Percentiles rank a stretch among this genome's conserved stretches.
Evolutionary conservation across 805 yeast species (phyloP).

Genomic region (Zygosaccharomyces siamensis): DNA sequence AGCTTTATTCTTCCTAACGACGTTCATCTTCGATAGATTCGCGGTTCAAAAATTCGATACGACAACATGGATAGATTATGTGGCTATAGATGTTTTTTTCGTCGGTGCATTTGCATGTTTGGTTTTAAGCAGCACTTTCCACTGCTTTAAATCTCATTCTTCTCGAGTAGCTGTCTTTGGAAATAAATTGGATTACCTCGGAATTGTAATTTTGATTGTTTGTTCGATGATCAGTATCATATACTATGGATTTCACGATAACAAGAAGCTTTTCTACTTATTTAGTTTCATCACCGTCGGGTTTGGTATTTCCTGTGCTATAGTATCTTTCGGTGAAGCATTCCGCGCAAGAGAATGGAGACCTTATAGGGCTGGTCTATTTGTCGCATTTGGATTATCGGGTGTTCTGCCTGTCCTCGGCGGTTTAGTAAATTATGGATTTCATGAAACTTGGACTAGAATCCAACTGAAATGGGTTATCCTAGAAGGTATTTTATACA

Average conservation of each 20-base stretch:
- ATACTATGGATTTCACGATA: conserved; percentile 47
- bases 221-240: conserved; percentile 54
- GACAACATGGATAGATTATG: conserved; percentile 39
- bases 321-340: conserved; percentile 56
- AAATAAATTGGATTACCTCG: conserved; percentile 70
- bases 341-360: conserved; percentile 73
- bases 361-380: conserved; percentile 70
- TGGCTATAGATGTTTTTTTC: conserved; percentile 37
- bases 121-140: conserved; percentile 60
- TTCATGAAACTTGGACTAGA: conserved; percentile 43
- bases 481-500: conserved; percentile 69
- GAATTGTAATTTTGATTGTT: conserved; percentile 62
- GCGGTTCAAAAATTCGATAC: conserved; percentile 38
- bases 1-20: conserved; percentile 24
- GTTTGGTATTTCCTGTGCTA: conserved; percentile 59
- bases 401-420: conserved; percentile 65
- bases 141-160: conserved; percentile 63
- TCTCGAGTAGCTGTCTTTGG: conserved; percentile 49
- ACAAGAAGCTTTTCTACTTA: conserved; percentile 30
- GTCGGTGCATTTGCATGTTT: conserved; percentile 57
- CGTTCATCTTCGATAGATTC: conserved; percentile 30
- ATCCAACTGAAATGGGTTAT: conserved; percentile 59
- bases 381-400: conserved; percentile 73
- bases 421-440: conserved; percentile 50
- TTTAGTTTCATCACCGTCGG: conserved; percentile 45